These are phyloP conservation scores for Penicillium psychrofluorescens DNA, from an alignment of 495 filamentous ascomycete species.

Conservation along the genomic window DNA sequence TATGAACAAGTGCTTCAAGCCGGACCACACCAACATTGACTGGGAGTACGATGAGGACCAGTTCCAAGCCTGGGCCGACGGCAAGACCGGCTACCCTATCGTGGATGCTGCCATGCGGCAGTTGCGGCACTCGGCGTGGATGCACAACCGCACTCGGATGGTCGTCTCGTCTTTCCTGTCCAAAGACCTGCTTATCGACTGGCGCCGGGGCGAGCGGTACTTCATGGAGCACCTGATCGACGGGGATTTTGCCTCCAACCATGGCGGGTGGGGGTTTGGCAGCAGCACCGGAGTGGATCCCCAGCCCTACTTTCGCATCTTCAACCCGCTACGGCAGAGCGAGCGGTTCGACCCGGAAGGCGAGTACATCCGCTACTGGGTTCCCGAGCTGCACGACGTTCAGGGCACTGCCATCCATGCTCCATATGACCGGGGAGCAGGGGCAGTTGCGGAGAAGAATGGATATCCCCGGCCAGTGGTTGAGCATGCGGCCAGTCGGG, in stretches of 20 bases:
- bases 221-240: constrained; percentile 89
- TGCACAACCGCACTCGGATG: constrained; percentile 92
- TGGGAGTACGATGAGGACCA: constrained; percentile 67
- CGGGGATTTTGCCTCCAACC: constrained; percentile 89
- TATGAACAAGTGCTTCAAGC: constrained; percentile 94
- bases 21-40: constrained; percentile 71
- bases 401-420: constrained; percentile 64
- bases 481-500: constrained; percentile 60
- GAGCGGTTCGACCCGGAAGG: constrained; percentile 65
- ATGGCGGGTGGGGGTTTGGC: constrained; percentile 86
- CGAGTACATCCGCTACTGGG: constrained; percentile 53
- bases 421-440: constrained; percentile 63
- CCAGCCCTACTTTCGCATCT: constrained; percentile 87
- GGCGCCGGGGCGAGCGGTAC: constrained; percentile 81
- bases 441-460: constrained; percentile 46
- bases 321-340: constrained; percentile 81
- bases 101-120: constrained; percentile 93
- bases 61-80: constrained; percentile 71
- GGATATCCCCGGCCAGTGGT: constrained; percentile 74
- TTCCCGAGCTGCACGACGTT: constrained; percentile 54
- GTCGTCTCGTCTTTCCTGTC: constrained; percentile 78
- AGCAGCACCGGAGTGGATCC: constrained; percentile 80
- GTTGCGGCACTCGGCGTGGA: constrained; percentile 60
- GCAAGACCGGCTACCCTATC: constrained; percentile 77
- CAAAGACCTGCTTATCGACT: constrained; percentile 84